Conservation (phyloP, 2,329 filamentous ascomycete species). For the Zymoseptoria tritici region DNA sequence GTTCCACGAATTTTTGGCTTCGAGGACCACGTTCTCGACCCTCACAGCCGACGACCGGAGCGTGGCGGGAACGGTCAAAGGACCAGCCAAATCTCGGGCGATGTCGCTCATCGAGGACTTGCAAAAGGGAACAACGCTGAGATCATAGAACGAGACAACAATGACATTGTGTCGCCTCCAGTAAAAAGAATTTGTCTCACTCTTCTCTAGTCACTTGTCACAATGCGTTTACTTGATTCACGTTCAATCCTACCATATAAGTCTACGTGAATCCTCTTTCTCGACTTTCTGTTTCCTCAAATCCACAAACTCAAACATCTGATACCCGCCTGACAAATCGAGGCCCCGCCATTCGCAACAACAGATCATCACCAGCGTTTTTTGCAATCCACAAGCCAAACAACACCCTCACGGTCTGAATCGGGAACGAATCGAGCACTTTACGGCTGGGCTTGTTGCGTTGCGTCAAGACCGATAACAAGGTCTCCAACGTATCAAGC, state of each 20-base stretch:
- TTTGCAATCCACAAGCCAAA: neutral
- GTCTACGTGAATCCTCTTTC: neutral
- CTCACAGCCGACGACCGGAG: neutral
- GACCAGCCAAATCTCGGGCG: neutral
- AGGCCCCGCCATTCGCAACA: neutral
- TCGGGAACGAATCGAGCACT: neutral
- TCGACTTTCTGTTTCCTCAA: neutral
- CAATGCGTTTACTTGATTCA: neutral
- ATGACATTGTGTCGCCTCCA: neutral
- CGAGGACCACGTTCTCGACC: neutral
- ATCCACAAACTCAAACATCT: neutral
- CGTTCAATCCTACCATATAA: neutral
- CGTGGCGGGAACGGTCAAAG: neutral
- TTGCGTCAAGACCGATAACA: constrained; percentile 18
- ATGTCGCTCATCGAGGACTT: neutral
- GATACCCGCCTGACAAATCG: neutral
- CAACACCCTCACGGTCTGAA: neutral
- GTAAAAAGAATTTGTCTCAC: neutral
- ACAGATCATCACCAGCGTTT: neutral
- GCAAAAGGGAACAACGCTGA: neutral
- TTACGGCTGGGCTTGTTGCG: constrained; percentile 31
- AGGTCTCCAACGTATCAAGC: constrained; percentile 30
- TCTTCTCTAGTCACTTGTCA: neutral
- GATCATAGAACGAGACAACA: neutral
- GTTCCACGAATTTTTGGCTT: neutral